Base-by-base conservation (phyloP, 2,329 filamentous ascomycete species). In the Triangularia verruculosa region DNA sequence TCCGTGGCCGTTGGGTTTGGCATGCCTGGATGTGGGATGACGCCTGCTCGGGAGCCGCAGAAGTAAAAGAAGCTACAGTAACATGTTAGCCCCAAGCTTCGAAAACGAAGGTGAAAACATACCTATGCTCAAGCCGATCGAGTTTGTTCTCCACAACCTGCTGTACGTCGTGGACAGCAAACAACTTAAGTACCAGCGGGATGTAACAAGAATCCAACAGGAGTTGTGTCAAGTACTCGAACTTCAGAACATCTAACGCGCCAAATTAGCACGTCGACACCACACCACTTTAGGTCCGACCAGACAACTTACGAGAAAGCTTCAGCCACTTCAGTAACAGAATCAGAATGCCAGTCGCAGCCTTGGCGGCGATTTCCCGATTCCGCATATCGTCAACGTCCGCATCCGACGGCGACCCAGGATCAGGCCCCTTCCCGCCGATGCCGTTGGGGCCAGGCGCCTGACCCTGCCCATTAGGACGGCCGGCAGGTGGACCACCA, bases 281-380 rank as follows among this genome's bases (percentile, higher is more conserved):
- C 13, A 17, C 25, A 47, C 3, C 3, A 9, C 13, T 39, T 20
- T n/a, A n/a, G n/a, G 2, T 47, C 22, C 51, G 4, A 27, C 28
- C 24, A 59, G 22, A 22, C 39, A 27, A 81, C 91, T 81, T 80
- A 96, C 92, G 95, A 63, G 93, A 97, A 61, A 96, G 81, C 75
- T 97, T 96, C 71, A 98, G 89, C 95, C 95, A 99, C 77, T 98
- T 99, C 65, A 98, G 75, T 53, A 98, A 78, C n/a, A 97, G 80
- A 27, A 99, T 79, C 27, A 99, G 78, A 61, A 93, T 90, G 0
- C 91, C 93, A n/a, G 93, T 95, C 22, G 97, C 89, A 0, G 94
- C 94, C 76, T 98, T 98, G 25, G 89, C 87, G 12, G 90, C 90
- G 59, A 99, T 93, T 75, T 99, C 95, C 62, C 94, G 86, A 15